Conservation (phyloP, 2,329 filamentous ascomycete species). For the Penicillium thymicola region DNA sequence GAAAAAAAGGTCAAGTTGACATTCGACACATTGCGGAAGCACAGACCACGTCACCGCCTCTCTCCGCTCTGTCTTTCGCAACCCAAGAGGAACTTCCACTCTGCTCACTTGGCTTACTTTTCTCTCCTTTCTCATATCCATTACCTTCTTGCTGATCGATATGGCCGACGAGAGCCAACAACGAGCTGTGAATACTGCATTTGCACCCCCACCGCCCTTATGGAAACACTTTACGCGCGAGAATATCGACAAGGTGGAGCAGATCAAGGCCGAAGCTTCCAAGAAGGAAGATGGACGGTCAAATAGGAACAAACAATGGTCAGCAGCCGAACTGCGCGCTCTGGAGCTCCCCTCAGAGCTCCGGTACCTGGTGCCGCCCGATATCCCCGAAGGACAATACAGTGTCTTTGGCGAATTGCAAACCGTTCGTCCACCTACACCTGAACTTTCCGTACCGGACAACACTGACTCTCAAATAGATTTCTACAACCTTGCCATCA, state of each 20-base stretch:
- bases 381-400: conserved; percentile 70
- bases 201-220: conserved; percentile 84
- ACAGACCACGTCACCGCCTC: conserved; percentile 16
- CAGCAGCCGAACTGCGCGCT: conserved; percentile 32
- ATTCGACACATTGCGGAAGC: conserved; percentile 9
- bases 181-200: conserved; percentile 58
- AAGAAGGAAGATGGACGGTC: conserved; percentile 29
- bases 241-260: conserved; percentile 61
- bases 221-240: conserved; percentile 82
- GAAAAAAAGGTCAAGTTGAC: not conserved
- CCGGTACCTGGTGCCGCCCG: conserved; percentile 74
- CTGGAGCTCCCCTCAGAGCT: conserved; percentile 66
- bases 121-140: not conserved
- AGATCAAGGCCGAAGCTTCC: conserved; percentile 45
- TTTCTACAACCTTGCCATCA: conserved; percentile 60
- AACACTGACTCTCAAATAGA: conserved; percentile 28
- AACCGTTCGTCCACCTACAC: conserved; percentile 42
- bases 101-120: not conserved
- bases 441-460: not conserved
- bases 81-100: not conserved
- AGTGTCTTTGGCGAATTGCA: conserved; percentile 69
- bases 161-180: conserved; percentile 61
- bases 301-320: conserved; percentile 31
- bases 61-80: conserved; percentile 5
- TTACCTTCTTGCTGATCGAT: not conserved